phyloP scores from a whole-genome alignment of 805 yeast species.

The Metschnikowia noctiluminum region DNA sequence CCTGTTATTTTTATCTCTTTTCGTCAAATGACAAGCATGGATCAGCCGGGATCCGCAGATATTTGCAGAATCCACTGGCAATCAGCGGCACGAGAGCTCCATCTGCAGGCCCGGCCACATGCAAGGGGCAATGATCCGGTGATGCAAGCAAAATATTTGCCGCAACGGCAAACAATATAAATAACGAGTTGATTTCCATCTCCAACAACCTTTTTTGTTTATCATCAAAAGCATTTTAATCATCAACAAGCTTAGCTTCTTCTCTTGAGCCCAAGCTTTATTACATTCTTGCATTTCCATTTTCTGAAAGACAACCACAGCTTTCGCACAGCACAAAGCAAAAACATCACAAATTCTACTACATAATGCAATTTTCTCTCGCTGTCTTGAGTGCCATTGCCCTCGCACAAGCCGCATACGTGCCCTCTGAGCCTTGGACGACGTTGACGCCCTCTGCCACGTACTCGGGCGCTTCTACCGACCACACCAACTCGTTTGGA shows the following conservation, averaged over 20 bases:
- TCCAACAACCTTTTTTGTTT: neutral
- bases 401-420: slow-evolving; percentile 56
- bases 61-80: neutral
- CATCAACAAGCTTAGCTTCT: neutral
- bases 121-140: slow-evolving; percentile 9
- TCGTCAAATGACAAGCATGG: slow-evolving; percentile 9
- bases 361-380: slow-evolving; percentile 15
- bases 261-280: neutral
- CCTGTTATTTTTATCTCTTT: slow-evolving; percentile 2
- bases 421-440: slow-evolving; percentile 67
- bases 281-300: neutral
- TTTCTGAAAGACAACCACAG: neutral
- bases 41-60: neutral
- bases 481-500: slow-evolving; percentile 58
- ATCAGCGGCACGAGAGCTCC: no score
- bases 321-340: neutral
- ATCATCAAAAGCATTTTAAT: neutral
- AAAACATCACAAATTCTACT: neutral
- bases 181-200: neutral
- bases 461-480: slow-evolving; percentile 53
- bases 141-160: neutral
- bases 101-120: neutral
- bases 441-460: slow-evolving; percentile 66
- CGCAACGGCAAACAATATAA: slow-evolving; percentile 1
- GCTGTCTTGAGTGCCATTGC: slow-evolving; percentile 38